A percentile compares a stretch with the other conserved stretches of the same genome.
These are phyloP conservation scores for Podila clonocystis DNA, from an alignment of 192 early-diverging fungal species.

Conservation along the genomic window DNA sequence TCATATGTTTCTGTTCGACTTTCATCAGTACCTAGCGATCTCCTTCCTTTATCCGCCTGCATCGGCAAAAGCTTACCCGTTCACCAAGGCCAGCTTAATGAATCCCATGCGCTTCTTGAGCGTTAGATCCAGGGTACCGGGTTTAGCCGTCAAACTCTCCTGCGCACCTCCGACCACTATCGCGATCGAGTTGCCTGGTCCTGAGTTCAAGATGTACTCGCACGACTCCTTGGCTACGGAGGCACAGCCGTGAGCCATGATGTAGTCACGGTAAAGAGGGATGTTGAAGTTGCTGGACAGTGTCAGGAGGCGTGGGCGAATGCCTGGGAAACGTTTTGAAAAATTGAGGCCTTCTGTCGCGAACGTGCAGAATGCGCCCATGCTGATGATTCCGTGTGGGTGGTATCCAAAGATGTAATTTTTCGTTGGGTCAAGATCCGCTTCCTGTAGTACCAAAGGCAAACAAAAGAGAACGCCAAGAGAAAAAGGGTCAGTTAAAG, in stretches of 20 bases:
- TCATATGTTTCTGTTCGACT: too few relatives aligned
- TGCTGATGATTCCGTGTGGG: slow-evolving; percentile 86
- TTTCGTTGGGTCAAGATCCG: slow-evolving; percentile 79
- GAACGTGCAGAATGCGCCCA: slow-evolving; percentile 84
- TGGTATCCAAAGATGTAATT: slow-evolving; percentile 93
- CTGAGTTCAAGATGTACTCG: slow-evolving; percentile 73
- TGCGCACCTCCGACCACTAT: slow-evolving; percentile 92
- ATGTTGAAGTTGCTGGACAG: slow-evolving; percentile 84
- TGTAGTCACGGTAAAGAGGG: slow-evolving; percentile 86
- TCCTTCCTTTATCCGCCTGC: neutral
- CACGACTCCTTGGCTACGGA: slow-evolving; percentile 79
- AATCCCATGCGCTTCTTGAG: slow-evolving; percentile 87
- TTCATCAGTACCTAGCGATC: neutral
- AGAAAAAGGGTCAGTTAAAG: too few relatives aligned
- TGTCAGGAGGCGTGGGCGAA: slow-evolving; percentile 82
- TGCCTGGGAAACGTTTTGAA: slow-evolving; percentile 77
- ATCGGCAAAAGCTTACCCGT: slow-evolving; percentile 39
- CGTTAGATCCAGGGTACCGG: slow-evolving; percentile 70
- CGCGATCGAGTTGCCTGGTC: slow-evolving; percentile 72
- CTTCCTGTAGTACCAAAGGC: slow-evolving; percentile 56
- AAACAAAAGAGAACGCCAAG: too few relatives aligned
- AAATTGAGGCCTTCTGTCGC: slow-evolving; percentile 84
- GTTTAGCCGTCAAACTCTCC: slow-evolving; percentile 78
- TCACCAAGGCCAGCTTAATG: slow-evolving; percentile 83
- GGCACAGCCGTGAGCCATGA: slow-evolving; percentile 78